Evolutionary conservation across 495 filamentous ascomycete genomes (phyloP), one percentile per base, ranked within the genome.

Genomic region (Cladorrhinum samala): DNA sequence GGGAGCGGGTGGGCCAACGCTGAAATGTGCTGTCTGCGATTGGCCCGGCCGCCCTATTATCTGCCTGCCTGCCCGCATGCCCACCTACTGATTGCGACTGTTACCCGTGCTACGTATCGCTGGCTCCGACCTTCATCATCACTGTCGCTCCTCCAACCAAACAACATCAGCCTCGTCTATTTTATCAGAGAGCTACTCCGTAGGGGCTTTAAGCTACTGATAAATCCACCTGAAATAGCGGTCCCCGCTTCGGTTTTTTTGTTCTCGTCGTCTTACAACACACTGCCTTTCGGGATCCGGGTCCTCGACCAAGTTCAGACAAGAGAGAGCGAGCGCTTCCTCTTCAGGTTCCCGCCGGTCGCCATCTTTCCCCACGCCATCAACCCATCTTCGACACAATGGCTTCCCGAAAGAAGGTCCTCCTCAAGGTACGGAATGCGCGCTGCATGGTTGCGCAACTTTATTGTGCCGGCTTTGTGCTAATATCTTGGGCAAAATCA

Each of bases 331-430:
- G n/a, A n/a, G n/a, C n/a, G n/a, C n/a, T n/a, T n/a, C n/a, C n/a
- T n/a, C n/a, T n/a, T n/a, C n/a, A n/a, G n/a, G n/a, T n/a, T 20
- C 8, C 24, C 38, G 9, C 3, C 24, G 21, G 30, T 14, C 33
- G 25, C 27, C 11, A 18, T 24, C 39, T 11, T 45, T 19, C 36
- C 21, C 37, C 14, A 11, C 17, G 37, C 41, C 46, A 25, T 45
- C 51, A 48, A 30, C 51, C 30, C 57, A 48, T 57, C 55, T 53
- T 51, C 46, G 18, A 53, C 66, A 74, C 49, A 62, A 96, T 96
- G 91, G 80, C 91, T 67, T 90, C 89, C 62, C 83, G 89, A 71
- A 98, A 95, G 86, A 96, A 96, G 83, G 89, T 95, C 58, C 77
- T 98, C 49, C 76, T 98, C 60, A 98, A 98, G 86, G 92, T 95